Conservation (phyloP, 371 early-diverging fungal genomes). For the Saksenaea oblongispora region DNA sequence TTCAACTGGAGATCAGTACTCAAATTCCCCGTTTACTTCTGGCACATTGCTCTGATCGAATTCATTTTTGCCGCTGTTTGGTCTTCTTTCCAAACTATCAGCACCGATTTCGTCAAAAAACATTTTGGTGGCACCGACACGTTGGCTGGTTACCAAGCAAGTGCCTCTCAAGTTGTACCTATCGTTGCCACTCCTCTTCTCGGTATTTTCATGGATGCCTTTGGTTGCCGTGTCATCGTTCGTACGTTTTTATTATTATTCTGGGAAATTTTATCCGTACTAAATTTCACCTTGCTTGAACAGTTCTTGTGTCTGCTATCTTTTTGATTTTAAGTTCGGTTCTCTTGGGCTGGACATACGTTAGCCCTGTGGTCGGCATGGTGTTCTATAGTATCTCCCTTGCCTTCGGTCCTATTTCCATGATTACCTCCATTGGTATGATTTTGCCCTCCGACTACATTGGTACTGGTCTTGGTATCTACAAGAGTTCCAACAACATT, state of each 20-base stretch:
- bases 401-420: constrained; percentile 54
- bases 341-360: constrained; percentile 45
- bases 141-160: constrained; percentile 56
- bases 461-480: constrained; percentile 59
- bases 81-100: constrained; percentile 56
- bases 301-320: constrained; percentile 36
- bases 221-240: constrained; percentile 48
- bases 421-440: constrained; percentile 57
- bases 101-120: constrained; percentile 42
- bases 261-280: neutral
- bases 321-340: constrained; percentile 45
- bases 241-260: constrained; percentile 15
- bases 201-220: constrained; percentile 55
- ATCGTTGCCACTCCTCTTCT: constrained; percentile 57
- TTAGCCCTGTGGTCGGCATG: constrained; percentile 50
- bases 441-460: constrained; percentile 49
- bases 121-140: constrained; percentile 40
- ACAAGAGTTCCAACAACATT: constrained; percentile 49
- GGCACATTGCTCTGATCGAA: constrained; percentile 48
- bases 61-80: constrained; percentile 56
- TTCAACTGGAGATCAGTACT: constrained; percentile 44
- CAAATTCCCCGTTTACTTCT: constrained; percentile 51
- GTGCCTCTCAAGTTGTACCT: constrained; percentile 54
- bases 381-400: constrained; percentile 48
- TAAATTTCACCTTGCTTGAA: neutral